phyloP scores from a whole-genome alignment of 352 stramenopile genomes.

The Stramenopiles sp. region DNA sequence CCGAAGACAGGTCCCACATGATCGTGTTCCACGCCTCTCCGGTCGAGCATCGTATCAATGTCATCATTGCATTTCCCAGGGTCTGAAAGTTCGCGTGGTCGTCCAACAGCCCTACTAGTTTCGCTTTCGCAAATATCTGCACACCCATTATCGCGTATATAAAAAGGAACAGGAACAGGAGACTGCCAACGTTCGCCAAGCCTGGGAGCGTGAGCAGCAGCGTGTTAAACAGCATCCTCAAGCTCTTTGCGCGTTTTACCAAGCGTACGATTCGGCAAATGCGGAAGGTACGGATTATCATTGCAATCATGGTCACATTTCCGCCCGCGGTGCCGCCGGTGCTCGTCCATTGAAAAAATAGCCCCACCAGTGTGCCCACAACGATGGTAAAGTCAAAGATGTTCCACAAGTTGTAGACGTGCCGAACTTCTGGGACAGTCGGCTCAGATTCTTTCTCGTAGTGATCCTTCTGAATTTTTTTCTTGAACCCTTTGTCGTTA shows the following conservation, averaged over 20 bases:
- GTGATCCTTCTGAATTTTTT: too few relatives aligned
- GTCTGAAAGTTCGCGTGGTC: conserved; percentile 42
- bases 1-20: conserved; percentile 58
- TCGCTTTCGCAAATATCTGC: conserved; percentile 40
- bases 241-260: conserved; percentile 31
- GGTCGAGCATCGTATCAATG: conserved; percentile 41
- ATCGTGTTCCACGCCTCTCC: conserved; percentile 49
- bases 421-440: too few relatives aligned
- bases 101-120: conserved; percentile 27
- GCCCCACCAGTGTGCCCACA: conserved; percentile 44
- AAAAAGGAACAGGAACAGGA: conserved; percentile 50
- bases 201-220: conserved; percentile 43
- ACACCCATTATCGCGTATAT: conserved; percentile 51
- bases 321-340: too few relatives aligned
- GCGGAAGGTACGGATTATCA: conserved; percentile 35
- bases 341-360: too few relatives aligned
- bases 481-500: too few relatives aligned
- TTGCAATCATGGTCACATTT: too few relatives aligned
- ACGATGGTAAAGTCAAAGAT: conserved; percentile 64
- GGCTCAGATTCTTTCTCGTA: too few relatives aligned
- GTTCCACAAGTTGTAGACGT: conserved; percentile 61
- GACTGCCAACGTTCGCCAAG: conserved; percentile 42
- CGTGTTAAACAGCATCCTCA: conserved; percentile 42
- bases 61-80: conserved; percentile 34
- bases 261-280: conserved; percentile 30